Percentiles rank a stretch among this genome's conserved stretches.
These are phyloP conservation scores for Aureobasidium leucospermi DNA, from an alignment of 2,329 filamentous ascomycete genomes.

Conservation along the genomic window DNA sequence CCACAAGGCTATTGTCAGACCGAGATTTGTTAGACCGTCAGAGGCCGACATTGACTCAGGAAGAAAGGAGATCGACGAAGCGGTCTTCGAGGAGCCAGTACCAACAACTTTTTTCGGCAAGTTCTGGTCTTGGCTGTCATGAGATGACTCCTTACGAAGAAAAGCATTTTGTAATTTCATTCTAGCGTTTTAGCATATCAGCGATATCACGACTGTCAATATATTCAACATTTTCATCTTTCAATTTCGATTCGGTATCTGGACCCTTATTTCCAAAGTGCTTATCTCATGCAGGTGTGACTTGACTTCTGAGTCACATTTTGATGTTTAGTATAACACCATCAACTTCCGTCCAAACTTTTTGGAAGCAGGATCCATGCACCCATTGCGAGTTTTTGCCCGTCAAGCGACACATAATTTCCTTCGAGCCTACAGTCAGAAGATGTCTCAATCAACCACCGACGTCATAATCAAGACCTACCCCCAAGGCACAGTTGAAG, in stretches of 20 bases:
- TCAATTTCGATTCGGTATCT: not conserved
- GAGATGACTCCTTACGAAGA: not conserved
- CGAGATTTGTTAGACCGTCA: constrained; percentile 32
- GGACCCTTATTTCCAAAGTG: no score
- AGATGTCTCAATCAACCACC: not conserved
- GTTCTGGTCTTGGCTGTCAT: constrained; percentile 3
- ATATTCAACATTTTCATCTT: not conserved
- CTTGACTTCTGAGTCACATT: not conserved
- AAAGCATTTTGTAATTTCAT: not conserved
- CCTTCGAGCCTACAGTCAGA: no score
- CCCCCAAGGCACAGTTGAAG: not conserved
- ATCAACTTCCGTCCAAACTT: not conserved
- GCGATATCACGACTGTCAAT: not conserved
- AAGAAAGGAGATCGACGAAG: constrained; percentile 30
- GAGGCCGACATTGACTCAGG: constrained; percentile 39
- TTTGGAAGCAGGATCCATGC: no score
- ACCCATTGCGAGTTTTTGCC: no score
- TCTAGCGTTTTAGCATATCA: not conserved
- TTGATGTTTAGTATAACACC: not conserved
- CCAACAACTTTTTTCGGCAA: constrained; percentile 8
- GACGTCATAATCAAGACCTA: no score
- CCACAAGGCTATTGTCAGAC: constrained; percentile 60
- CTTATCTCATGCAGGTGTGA: not conserved
- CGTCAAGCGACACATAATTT: no score
- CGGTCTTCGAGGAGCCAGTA: constrained; percentile 15